phyloP scores from a whole-genome alignment of 2,329 filamentous ascomycete genomes.

The Phaeomoniella chlamydospora region DNA sequence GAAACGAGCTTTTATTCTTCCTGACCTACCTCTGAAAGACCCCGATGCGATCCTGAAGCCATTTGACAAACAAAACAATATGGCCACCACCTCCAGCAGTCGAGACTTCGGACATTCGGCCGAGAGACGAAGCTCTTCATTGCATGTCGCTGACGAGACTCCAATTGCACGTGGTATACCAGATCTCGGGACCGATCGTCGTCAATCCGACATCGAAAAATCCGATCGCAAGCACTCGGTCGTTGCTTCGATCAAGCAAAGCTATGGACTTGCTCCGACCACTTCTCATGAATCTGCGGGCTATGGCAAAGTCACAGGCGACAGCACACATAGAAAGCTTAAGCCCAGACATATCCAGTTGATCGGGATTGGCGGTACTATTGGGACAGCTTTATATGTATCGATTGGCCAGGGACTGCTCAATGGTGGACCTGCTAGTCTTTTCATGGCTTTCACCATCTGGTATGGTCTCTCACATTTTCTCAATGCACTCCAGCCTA shows the following conservation, averaged over 20 bases:
- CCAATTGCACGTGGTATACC: slow-evolving; percentile 8
- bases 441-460: slow-evolving; percentile 30
- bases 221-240: slow-evolving; percentile 7
- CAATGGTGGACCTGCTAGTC: slow-evolving; percentile 25
- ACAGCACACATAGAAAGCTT: slow-evolving; percentile 22
- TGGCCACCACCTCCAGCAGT: background rate
- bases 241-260: slow-evolving; percentile 10
- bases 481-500: too few species aligned
- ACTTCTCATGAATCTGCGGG: slow-evolving; percentile 2
- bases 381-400: slow-evolving; percentile 28
- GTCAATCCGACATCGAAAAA: background rate
- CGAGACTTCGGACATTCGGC: background rate
- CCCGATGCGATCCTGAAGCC: too few species aligned
- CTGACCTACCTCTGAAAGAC: too few species aligned
- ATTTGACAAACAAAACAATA: too few species aligned
- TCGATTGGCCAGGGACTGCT: slow-evolving; percentile 25
- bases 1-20: too few species aligned
- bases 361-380: slow-evolving; percentile 31
- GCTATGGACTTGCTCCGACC: slow-evolving; percentile 7
- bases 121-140: background rate
- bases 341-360: slow-evolving; percentile 30
- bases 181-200: background rate
- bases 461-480: slow-evolving; percentile 22
- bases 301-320: slow-evolving; percentile 1
- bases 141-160: slow-evolving; percentile 6